Percentiles rank a stretch among this genome's conserved stretches.
These are phyloP conservation scores for Sabuloglossum arenarium DNA, from an alignment of 495 filamentous ascomycete genomes.

Conservation along the genomic window DNA sequence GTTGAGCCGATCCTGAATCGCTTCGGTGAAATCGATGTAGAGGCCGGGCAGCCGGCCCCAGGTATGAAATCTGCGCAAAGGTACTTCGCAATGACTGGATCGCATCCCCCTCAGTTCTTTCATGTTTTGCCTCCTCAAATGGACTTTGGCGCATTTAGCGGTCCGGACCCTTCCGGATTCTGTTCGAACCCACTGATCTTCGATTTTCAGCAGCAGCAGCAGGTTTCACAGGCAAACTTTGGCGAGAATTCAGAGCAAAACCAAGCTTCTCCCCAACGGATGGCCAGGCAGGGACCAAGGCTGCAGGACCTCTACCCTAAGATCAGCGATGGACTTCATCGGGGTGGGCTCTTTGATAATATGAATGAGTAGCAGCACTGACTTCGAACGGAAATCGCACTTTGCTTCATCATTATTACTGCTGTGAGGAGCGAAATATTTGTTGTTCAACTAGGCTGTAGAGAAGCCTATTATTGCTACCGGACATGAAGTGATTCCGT, in stretches of 20 bases:
- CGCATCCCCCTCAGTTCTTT: constrained; percentile 18
- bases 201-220: background rate
- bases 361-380: background rate
- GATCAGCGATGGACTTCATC: background rate
- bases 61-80: constrained; percentile 12
- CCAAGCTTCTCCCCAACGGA: background rate
- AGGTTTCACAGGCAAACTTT: background rate
- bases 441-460: background rate
- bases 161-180: constrained; percentile 7
- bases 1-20: constrained; percentile 22
- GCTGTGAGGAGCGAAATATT: background rate
- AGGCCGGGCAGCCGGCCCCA: background rate
- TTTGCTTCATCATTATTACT: background rate
- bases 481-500: background rate
- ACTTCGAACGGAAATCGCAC: background rate
- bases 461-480: background rate
- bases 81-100: constrained; percentile 11
- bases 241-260: background rate
- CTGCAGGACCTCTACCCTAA: background rate
- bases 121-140: constrained; percentile 15
- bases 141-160: constrained; percentile 16
- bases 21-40: constrained; percentile 16
- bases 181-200: constrained; percentile 4
- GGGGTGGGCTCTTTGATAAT: background rate
- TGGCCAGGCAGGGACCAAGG: background rate